These are phyloP conservation scores for Malassezia psittaci DNA, from an alignment of 1,284 basidiomycete genomes.

Conservation along the genomic window DNA sequence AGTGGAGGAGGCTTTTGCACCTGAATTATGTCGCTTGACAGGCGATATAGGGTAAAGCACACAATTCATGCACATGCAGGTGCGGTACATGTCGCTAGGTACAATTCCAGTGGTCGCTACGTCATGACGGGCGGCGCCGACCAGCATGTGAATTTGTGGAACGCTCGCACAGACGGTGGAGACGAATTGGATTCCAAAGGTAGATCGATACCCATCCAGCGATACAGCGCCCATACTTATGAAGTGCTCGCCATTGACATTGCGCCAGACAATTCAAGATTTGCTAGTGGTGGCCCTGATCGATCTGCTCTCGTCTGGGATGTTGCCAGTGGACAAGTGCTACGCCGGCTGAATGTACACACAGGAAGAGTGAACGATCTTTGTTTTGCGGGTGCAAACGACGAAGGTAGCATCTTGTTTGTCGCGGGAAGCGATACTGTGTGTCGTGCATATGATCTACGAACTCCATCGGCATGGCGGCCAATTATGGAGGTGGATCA, in stretches of 20 bases:
- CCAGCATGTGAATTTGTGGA: conserved; percentile 80
- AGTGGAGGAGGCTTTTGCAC: not conserved
- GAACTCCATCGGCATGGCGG: conserved; percentile 52
- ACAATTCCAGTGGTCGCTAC: conserved; percentile 61
- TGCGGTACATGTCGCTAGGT: conserved; percentile 43
- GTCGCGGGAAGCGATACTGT: conserved; percentile 32
- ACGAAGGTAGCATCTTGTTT: conserved; percentile 24
- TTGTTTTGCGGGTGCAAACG: conserved; percentile 54
- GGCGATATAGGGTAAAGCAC: conserved; percentile 4
- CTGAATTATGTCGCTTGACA: not conserved
- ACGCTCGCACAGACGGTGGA: conserved; percentile 59
- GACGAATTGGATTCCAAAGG: conserved; percentile 2
- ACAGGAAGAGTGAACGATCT: conserved; percentile 80
- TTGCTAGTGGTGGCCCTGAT: conserved; percentile 88
- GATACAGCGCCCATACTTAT: conserved; percentile 80
- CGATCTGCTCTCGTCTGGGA: conserved; percentile 90
- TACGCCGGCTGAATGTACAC: conserved; percentile 72
- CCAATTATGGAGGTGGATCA: conserved; percentile 87
- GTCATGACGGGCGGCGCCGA: conserved; percentile 83
- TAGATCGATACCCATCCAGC: conserved; percentile 55
- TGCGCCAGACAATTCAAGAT: conserved; percentile 80
- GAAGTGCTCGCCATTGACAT: conserved; percentile 80
- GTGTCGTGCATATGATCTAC: conserved; percentile 49
- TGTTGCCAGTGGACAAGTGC: conserved; percentile 71
- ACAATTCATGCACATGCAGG: conserved; percentile 36